These are phyloP conservation scores for Calonectria pseudoturangicola DNA, from an alignment of 2,329 filamentous ascomycete species.

Conservation along the genomic window DNA sequence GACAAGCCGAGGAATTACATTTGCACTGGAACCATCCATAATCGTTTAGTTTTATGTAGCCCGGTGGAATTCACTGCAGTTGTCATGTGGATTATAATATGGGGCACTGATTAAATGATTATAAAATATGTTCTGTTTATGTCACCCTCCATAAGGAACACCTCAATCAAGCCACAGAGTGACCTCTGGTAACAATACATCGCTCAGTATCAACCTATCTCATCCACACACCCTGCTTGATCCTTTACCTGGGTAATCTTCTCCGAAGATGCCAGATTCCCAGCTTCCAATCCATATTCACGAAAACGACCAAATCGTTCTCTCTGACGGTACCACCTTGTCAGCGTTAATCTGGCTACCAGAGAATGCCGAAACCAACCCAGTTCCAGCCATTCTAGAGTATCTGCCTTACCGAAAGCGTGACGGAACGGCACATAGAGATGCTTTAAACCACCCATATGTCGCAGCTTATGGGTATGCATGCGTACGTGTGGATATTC, in stretches of 20 bases:
- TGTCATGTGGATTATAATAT: not conserved
- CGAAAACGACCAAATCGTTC: constrained; percentile 18
- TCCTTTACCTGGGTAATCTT: not conserved
- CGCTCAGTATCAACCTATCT: not conserved
- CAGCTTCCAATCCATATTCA: constrained; percentile 21
- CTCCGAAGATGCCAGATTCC: not conserved
- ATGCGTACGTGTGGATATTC: constrained; percentile 32
- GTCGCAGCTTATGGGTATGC: constrained; percentile 27
- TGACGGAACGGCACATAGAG: constrained; percentile 24
- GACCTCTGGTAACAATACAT: not conserved
- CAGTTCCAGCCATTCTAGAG: constrained; percentile 28
- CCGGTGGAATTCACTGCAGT: too few species aligned
- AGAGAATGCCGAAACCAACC: constrained; percentile 13
- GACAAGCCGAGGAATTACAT: constrained; percentile 8
- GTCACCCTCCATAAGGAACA: not conserved
- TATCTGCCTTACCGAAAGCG: constrained; percentile 33
- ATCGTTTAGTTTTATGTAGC: not conserved
- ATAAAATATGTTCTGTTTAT: not conserved
- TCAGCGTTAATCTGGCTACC: constrained; percentile 33
- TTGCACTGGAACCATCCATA: not conserved
- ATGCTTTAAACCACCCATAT: constrained; percentile 30
- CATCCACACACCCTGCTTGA: not conserved
- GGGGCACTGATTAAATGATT: not conserved
- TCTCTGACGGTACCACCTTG: constrained; percentile 23
- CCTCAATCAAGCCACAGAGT: not conserved